Evolutionary conservation across 805 yeast genomes (phyloP).

Genomic region (Hanseniaspora guilliermondii): DNA sequence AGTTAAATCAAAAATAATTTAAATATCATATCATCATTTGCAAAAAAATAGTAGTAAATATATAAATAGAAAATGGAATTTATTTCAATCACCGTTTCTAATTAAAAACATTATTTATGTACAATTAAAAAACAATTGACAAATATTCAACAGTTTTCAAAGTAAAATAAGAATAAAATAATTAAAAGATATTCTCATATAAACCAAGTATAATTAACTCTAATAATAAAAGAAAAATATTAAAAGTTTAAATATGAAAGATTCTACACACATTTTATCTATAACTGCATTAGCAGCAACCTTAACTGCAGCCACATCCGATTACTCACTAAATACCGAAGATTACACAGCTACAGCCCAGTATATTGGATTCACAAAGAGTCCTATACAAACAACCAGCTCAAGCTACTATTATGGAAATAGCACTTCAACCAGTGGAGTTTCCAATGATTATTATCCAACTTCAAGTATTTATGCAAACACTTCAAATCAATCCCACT

Average conservation of each 20-base stretch:
- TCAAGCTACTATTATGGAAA: conserved; percentile 9
- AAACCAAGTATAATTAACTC: background rate
- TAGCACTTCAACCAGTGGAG: conserved; percentile 1
- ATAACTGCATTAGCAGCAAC: conserved; percentile 6
- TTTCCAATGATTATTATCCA: background rate
- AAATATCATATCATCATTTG: too few relatives aligned
- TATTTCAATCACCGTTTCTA: too few relatives aligned
- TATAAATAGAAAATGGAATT: too few relatives aligned
- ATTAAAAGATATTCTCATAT: too few relatives aligned
- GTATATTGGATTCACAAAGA: conserved; percentile 15
- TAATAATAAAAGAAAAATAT: background rate
- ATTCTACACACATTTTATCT: background rate
- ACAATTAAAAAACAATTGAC: too few relatives aligned
- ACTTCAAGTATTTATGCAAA: background rate
- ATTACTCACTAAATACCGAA: conserved; percentile 18
- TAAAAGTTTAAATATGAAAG: background rate
- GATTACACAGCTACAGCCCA: conserved; percentile 19
- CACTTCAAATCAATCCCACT: background rate
- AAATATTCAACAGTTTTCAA: background rate
- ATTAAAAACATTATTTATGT: too few relatives aligned
- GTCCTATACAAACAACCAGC: background rate
- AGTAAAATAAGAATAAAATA: background rate
- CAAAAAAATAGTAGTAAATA: too few relatives aligned
- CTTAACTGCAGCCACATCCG: conserved; percentile 16
- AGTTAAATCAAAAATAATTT: background rate